Evolutionary conservation across 768 basidiomycete species (phyloP).

Genomic region (Lyophyllum semitale): DNA sequence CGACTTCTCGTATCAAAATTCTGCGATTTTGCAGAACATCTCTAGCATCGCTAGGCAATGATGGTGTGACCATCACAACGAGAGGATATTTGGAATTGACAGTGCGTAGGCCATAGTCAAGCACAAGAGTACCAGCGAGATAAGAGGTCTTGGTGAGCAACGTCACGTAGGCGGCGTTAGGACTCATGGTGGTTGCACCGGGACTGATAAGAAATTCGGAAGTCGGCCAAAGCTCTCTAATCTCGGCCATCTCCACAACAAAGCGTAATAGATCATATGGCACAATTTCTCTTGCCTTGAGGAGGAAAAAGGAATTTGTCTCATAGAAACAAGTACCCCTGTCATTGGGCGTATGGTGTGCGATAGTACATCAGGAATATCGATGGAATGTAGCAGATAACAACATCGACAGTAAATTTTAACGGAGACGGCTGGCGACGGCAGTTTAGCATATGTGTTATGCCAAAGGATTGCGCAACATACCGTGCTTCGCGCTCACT

Average conservation of each 20-base stretch:
- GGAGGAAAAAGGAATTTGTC: not conserved
- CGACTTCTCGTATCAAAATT: slow-evolving; percentile 61
- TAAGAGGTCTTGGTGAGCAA: slow-evolving; percentile 76
- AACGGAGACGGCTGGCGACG: slow-evolving; percentile 38
- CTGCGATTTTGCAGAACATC: slow-evolving; percentile 52
- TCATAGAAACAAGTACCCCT: slow-evolving; percentile 4
- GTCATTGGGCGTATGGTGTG: slow-evolving; percentile 7
- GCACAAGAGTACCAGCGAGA: slow-evolving; percentile 62
- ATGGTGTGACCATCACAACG: slow-evolving; percentile 73
- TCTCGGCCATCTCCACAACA: slow-evolving; percentile 19
- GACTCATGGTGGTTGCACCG: slow-evolving; percentile 28
- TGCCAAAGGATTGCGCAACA: slow-evolving; percentile 31
- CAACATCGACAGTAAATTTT: slow-evolving; percentile 16
- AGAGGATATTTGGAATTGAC: slow-evolving; percentile 72
- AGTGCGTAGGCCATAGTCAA: slow-evolving; percentile 53
- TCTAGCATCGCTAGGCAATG: slow-evolving; percentile 51
- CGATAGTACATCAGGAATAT: slow-evolving; percentile 14
- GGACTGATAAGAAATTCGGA: not conserved
- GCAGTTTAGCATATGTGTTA: not conserved
- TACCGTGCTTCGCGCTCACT: slow-evolving; percentile 99
- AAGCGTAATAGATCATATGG: not conserved
- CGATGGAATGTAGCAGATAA: slow-evolving; percentile 9
- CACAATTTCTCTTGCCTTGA: not conserved
- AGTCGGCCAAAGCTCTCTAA: not conserved
- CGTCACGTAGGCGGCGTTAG: slow-evolving; percentile 68